Evolutionary conservation across 352 stramenopile genomes (phyloP), one percentile per base, ranked within the genome.

Genomic region (Blastocystis sp.): DNA sequence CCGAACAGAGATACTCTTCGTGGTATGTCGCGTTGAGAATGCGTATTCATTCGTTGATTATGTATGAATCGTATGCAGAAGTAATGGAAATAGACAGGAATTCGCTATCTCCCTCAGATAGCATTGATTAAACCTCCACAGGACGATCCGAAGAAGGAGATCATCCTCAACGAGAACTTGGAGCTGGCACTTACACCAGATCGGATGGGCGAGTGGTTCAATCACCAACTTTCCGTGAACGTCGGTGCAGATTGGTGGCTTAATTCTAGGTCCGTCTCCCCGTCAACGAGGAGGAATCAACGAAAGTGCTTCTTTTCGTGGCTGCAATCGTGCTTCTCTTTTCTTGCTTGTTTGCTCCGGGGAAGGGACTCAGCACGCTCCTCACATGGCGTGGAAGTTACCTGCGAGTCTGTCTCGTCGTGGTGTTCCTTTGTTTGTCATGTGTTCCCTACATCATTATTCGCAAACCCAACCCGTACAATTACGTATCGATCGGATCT

Each of bases 371-470:
- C 8, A 9, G 38, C n/a, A 4, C 38, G 2, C 8, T 61, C 9
- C 49, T 81, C 7, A 36, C 24, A 14, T 49, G 32, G 69, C 16
- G 48, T 4, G 49, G 46, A 4, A 65, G 48, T n/a, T 81, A 81
- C 40, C 46, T 61, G 29, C 48, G 48, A 24, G 8, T 64, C 32
- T 81, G 69, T 24, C 18, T 81, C 2, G 53, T 64, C 21, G 44
- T 81, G 4, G 32, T 81, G 34, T 81, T 81, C 36, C 48, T 81
- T 6, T 81, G 69, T 61, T 29, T 81, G 46, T 61, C 69, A 4
- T 81, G 69, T n/a, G 16, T 81, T 24, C 69, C 69, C 32, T 81
- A 81, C 40, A 48, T 65, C 27, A 34, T 81, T 29, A 81, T 81
- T 44, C 29, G 27, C 1, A 42, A 81, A 51, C 69, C 69, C 18